phyloP scores from a whole-genome alignment of 139 green algal genomes.

The Limnomonas spitsbergensis region DNA sequence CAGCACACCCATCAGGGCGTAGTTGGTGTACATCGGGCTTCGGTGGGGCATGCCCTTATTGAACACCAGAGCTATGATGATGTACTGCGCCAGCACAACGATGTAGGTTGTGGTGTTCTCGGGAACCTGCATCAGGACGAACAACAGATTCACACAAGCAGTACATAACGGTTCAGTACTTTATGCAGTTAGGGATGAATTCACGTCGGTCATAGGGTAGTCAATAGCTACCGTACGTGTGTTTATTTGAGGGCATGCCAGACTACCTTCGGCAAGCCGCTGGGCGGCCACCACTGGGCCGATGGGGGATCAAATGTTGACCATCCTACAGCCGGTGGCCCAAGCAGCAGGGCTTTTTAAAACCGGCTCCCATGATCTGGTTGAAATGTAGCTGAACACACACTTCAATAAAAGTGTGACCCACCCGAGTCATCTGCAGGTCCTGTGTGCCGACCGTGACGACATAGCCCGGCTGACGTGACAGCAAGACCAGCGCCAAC shows the following conservation, averaged over 20 bases:
- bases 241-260: too few species aligned
- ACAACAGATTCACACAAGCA: background rate
- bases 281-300: too few species aligned
- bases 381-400: too few species aligned
- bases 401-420: too few species aligned
- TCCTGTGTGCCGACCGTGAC: conserved; percentile 28
- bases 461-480: conserved; percentile 21
- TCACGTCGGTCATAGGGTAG: conserved; percentile 1
- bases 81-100: conserved; percentile 39
- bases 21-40: conserved; percentile 43
- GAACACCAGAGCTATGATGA: conserved; percentile 51
- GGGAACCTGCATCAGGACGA: conserved; percentile 27
- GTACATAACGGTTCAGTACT: background rate
- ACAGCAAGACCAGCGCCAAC: conserved; percentile 27
- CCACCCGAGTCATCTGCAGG: too few species aligned
- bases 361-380: too few species aligned
- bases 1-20: conserved; percentile 29
- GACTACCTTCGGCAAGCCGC: too few species aligned
- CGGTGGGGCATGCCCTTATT: conserved; percentile 55
- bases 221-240: background rate
- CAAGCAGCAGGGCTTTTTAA: background rate
- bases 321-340: too few species aligned
- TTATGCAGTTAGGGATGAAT: background rate
- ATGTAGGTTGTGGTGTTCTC: conserved; percentile 51
- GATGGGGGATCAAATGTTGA: too few species aligned